Base-by-base conservation (phyloP, 768 basidiomycete species). In the Cantharellus anzutake region DNA sequence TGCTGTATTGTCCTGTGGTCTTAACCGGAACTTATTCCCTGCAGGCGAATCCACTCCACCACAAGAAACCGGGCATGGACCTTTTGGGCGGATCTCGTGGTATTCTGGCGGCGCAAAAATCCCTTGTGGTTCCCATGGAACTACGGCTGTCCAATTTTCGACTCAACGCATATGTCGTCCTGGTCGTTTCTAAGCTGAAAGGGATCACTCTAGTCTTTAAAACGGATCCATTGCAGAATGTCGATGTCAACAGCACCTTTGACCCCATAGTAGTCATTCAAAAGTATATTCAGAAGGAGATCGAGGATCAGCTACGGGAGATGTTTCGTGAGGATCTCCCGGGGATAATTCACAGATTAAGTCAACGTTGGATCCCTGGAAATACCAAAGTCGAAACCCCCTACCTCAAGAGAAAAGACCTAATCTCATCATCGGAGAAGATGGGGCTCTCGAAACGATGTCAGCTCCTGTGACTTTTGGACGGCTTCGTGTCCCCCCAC, bases 131-230 rank as follows among this genome's bases (percentile, higher is more conserved):
- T 5, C 96, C 94, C 57, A 99, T 98, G 94, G 84, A 90, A 34
- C 83, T 99, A 57, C 88, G 92, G 11, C 83, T 99, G 3, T 96
- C 92, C n/a, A 81, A 89, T 68, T 89, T 99, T 72, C 83, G 82
- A 63, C 83, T 99, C 41, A 83, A 81, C 65, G 96, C 94, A 40
- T 97, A 97, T 67, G 87, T 99, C 66, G 93, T 98, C 64, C 82
- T 99, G 60, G 93, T 98, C 66, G 89, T 99, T 60, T 97, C 93
- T 35, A 87, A 89, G 65, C 89, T 92, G 69, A 97, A 97, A 68
- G 96, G 96, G 50, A 97, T 98, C 68, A 98, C 96, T 0, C 81
- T 99, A 58, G 96, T 98, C 35, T 99, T 99, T 81, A 98, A 98
- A 74, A 98, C 96, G 41, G 96, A 99, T 71, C 96, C 96, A 2